phyloP scores from a whole-genome alignment of 2,329 filamentous ascomycete species.

The Cladophialophora exuberans region DNA sequence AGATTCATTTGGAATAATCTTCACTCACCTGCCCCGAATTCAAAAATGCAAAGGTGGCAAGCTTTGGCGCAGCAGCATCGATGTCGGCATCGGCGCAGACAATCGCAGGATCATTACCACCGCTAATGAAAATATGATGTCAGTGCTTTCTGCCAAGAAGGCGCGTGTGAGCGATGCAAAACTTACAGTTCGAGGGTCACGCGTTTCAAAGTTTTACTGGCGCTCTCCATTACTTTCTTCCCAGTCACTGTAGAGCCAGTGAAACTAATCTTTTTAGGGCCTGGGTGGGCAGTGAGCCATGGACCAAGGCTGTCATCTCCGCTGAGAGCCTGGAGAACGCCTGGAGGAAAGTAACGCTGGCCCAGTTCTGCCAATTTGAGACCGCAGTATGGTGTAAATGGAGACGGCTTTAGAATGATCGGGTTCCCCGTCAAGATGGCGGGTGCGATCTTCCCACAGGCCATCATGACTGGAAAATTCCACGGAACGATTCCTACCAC shows the following conservation, averaged over 20 bases:
- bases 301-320: conserved; percentile 1
- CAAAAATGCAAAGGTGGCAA: conserved; percentile 56
- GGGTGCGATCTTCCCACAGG: neutral
- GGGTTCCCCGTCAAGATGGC: neutral
- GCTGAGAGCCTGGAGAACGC: neutral
- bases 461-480: neutral
- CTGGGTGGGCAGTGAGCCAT: neutral
- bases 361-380: neutral
- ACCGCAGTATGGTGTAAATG: neutral
- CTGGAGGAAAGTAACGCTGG: neutral
- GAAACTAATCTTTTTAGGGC: conserved; percentile 64
- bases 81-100: neutral
- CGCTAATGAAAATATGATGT: neutral
- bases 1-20: no score
- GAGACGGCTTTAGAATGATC: neutral
- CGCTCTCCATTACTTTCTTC: conserved; percentile 61
- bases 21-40: conserved; percentile 62
- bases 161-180: neutral
- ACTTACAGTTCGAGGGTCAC: neutral
- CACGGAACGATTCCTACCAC: neutral
- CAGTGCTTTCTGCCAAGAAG: neutral
- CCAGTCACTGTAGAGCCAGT: conserved; percentile 64
- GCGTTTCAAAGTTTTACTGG: conserved; percentile 41
- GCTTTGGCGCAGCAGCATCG: conserved; percentile 11
- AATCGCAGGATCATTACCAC: neutral